phyloP scores from a whole-genome alignment of 164 flowering plant species.

The Echeveria elegans region DNA sequence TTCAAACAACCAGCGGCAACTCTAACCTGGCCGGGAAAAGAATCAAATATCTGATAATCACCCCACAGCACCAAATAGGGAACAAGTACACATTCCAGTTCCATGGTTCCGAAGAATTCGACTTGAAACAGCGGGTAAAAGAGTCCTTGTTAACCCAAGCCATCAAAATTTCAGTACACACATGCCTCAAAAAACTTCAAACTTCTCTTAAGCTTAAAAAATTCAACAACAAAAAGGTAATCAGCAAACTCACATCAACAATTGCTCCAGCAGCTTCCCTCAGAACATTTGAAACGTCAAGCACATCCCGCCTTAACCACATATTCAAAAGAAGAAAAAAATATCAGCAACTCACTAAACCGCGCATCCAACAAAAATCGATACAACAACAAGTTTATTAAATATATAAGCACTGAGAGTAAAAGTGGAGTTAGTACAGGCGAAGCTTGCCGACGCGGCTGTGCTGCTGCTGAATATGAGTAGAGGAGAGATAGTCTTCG shows the following conservation, averaged over 20 bases:
- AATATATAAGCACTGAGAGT: background rate
- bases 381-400: background rate
- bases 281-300: constrained; percentile 80
- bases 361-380: background rate
- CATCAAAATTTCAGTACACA: background rate
- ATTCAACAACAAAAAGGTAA: background rate
- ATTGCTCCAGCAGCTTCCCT: constrained; percentile 96
- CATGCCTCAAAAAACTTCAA: too few relatives aligned
- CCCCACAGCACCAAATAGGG: constrained; percentile 91
- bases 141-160: constrained; percentile 50
- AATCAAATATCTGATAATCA: constrained; percentile 62
- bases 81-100: constrained; percentile 93
- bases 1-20: background rate
- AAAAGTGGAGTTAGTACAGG: constrained; percentile 32
- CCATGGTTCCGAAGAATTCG: constrained; percentile 96
- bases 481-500: constrained; percentile 79
- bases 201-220: too few relatives aligned
- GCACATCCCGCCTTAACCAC: constrained; percentile 61
- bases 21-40: constrained; percentile 70
- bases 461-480: constrained; percentile 50
- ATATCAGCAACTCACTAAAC: too few relatives aligned
- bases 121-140: constrained; percentile 96
- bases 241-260: constrained; percentile 47
- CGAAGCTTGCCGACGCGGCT: constrained; percentile 44
- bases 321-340: background rate